A percentile compares a stretch with the other conserved stretches of the same genome.
These are phyloP conservation scores for Myriangium duriaei DNA, from an alignment of 2,329 filamentous ascomycete species.

Conservation along the genomic window DNA sequence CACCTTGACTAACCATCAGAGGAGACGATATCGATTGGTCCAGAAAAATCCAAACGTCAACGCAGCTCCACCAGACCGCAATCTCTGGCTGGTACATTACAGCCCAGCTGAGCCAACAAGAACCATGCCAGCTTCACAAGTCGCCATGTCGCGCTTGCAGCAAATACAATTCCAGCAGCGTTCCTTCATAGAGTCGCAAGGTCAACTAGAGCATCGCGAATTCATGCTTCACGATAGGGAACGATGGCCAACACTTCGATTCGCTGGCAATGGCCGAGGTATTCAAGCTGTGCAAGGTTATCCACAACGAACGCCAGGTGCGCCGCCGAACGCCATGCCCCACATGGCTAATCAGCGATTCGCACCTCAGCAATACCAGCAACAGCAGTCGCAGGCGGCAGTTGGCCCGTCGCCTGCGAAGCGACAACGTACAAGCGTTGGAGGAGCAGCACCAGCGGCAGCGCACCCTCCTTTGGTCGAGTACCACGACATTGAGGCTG, in stretches of 20 bases:
- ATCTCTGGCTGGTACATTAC: constrained; percentile 87
- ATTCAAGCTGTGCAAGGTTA: constrained; percentile 5
- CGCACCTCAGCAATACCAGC: constrained; percentile 13
- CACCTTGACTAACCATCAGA: constrained; percentile 59
- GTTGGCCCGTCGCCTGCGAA: constrained; percentile 34
- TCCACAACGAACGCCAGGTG: not conserved
- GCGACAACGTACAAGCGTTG: constrained; percentile 23
- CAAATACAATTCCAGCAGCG: constrained; percentile 33
- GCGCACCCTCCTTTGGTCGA: constrained; percentile 29
- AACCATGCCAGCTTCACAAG: constrained; percentile 54
- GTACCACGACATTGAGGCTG: constrained; percentile 58
- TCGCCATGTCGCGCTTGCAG: constrained; percentile 49
- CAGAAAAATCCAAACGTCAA: constrained; percentile 60
- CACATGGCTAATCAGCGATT: constrained; percentile 14
- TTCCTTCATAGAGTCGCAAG: constrained; percentile 49
- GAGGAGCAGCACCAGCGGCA: not conserved
- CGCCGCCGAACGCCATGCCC: constrained; percentile 12
- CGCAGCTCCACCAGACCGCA: constrained; percentile 60
- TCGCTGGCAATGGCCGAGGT: constrained; percentile 36
- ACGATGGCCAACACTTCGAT: constrained; percentile 78
- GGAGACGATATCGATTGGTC: constrained; percentile 74
- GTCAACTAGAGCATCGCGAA: constrained; percentile 76
- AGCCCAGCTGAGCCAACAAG: constrained; percentile 62
- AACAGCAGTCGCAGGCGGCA: constrained; percentile 9
- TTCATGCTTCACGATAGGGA: constrained; percentile 85